Percentiles rank a stretch among this genome's conserved stretches.
Evolutionary conservation across 805 yeast species (phyloP).

Genomic region (Clavispora santaluciae): DNA sequence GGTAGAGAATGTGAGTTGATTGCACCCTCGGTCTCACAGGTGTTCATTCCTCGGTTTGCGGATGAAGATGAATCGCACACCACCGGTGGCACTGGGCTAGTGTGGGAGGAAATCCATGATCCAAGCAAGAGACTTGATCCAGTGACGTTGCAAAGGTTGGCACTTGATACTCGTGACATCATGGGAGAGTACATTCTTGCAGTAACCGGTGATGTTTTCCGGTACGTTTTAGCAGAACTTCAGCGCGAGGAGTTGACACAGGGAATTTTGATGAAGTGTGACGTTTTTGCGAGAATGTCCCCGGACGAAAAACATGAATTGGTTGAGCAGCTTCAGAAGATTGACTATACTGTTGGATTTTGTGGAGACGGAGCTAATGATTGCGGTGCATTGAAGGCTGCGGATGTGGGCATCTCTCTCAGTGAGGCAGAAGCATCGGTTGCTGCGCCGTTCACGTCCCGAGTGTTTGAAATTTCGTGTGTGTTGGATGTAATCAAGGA

Average conservation of each 20-base stretch:
- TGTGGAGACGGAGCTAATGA: slow-evolving; percentile 99
- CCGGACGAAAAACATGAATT: slow-evolving; percentile 98
- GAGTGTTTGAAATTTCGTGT: slow-evolving; percentile 86
- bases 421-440: slow-evolving; percentile 98
- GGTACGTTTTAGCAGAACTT: slow-evolving; percentile 60
- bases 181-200: slow-evolving; percentile 60
- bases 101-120: slow-evolving; percentile 69
- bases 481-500: slow-evolving; percentile 87
- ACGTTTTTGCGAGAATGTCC: slow-evolving; percentile 93
- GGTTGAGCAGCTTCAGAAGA: slow-evolving; percentile 74
- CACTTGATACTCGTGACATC: slow-evolving; percentile 17
- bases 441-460: slow-evolving; percentile 96
- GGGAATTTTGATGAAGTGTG: slow-evolving; percentile 62
- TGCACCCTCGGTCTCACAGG: slow-evolving; percentile 26
- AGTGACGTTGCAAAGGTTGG: slow-evolving; percentile 49
- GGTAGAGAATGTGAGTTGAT: slow-evolving; percentile 79
- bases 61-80: slow-evolving; percentile 22
- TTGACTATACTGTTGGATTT: slow-evolving; percentile 92
- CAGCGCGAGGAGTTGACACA: slow-evolving; percentile 40
- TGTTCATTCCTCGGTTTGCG: slow-evolving; percentile 55
- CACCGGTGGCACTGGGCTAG: slow-evolving; percentile 35
- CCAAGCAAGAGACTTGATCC: slow-evolving; percentile 56
- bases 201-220: slow-evolving; percentile 88
- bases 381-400: slow-evolving; percentile 97
- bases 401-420: slow-evolving; percentile 92